phyloP scores from a whole-genome alignment of 371 early-diverging fungal species.

The Nosema granulosis region DNA sequence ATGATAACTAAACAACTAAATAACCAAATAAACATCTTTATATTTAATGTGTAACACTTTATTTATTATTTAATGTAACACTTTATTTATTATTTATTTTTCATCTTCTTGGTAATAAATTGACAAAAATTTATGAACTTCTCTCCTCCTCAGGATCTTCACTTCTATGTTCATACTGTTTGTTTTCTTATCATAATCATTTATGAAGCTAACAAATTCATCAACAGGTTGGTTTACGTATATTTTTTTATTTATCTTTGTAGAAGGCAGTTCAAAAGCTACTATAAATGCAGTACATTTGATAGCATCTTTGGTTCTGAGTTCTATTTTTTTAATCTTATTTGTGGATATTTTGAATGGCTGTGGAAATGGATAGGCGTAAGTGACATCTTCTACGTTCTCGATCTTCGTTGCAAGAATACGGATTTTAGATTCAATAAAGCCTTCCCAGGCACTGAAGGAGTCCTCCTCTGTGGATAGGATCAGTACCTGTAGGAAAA shows the following conservation, averaged over 20 bases:
- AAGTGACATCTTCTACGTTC: slow-evolving; percentile 71
- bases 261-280: slow-evolving; percentile 34
- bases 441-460: slow-evolving; percentile 71
- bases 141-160: slow-evolving; percentile 44
- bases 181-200: slow-evolving; percentile 34
- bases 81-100: slow-evolving; percentile 6
- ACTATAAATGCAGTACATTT: slow-evolving; percentile 45
- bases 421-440: slow-evolving; percentile 85
- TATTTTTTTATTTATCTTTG: slow-evolving; percentile 45
- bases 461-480: slow-evolving; percentile 33
- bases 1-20: too few relatives aligned
- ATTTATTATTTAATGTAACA: too few relatives aligned
- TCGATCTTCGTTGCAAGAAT: slow-evolving; percentile 82
- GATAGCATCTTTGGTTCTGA: slow-evolving; percentile 5
- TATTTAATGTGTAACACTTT: too few relatives aligned
- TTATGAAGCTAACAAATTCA: slow-evolving; percentile 52
- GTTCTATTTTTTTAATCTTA: slow-evolving; percentile 15
- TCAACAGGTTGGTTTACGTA: slow-evolving; percentile 43
- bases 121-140: slow-evolving; percentile 41
- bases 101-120: slow-evolving; percentile 29
- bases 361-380: slow-evolving; percentile 84
- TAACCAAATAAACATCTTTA: neutral
- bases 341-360: slow-evolving; percentile 70
- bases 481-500: slow-evolving; percentile 80
- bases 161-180: slow-evolving; percentile 33